phyloP scores from a whole-genome alignment of 192 early-diverging fungal species.

The Diversispora epigaea region DNA sequence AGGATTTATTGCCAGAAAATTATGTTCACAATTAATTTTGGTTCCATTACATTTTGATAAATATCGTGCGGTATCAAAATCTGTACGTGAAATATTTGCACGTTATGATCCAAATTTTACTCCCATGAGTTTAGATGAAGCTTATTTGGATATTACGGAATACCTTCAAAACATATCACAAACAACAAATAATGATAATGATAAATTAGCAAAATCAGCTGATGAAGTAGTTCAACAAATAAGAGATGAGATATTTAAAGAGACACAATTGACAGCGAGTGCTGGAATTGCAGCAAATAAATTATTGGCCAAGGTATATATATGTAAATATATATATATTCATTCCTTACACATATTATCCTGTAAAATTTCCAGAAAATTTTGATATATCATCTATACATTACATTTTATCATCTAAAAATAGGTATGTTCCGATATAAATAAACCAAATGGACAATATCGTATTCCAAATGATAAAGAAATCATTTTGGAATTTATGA shows the following conservation, averaged over 20 bases:
- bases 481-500: slow-evolving; percentile 49
- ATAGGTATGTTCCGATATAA: slow-evolving; percentile 52
- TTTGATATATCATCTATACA: neutral
- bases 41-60: slow-evolving; percentile 52
- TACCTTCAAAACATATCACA: neutral
- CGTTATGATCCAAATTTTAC: slow-evolving; percentile 63
- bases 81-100: slow-evolving; percentile 54
- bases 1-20: slow-evolving; percentile 54
- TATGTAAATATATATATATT: no score
- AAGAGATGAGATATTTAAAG: slow-evolving; percentile 49
- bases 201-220: slow-evolving; percentile 31
- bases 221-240: slow-evolving; percentile 51
- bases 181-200: no score
- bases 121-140: slow-evolving; percentile 57
- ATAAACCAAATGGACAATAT: slow-evolving; percentile 73
- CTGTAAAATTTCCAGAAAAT: neutral
- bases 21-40: slow-evolving; percentile 62
- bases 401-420: no score
- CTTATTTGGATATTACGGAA: slow-evolving; percentile 43
- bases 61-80: slow-evolving; percentile 46
- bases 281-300: slow-evolving; percentile 56
- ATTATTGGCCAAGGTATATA: slow-evolving; percentile 45
- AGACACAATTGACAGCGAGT: slow-evolving; percentile 47
- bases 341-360: neutral
- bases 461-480: slow-evolving; percentile 42